Percentiles rank a stretch among this genome's conserved stretches.
phyloP scores from a whole-genome alignment of 2,329 filamentous ascomycete genomes.

The Amauroascus niger region DNA sequence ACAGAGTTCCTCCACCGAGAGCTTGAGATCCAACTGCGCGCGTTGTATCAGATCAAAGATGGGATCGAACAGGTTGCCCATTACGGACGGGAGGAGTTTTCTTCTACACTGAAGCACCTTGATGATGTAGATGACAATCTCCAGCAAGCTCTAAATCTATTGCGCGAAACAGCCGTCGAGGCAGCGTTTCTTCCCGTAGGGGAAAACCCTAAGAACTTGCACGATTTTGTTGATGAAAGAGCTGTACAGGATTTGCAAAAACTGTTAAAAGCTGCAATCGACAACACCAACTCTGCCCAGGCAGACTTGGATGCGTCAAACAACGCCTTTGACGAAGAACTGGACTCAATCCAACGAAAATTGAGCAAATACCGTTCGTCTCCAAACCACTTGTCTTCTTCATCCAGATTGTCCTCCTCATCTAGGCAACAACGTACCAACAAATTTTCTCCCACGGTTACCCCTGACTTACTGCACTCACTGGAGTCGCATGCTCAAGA shows the following conservation, averaged over 20 bases:
- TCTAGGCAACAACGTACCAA: constrained; percentile 25
- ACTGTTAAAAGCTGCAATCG: constrained; percentile 50
- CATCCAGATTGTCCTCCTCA: constrained; percentile 26
- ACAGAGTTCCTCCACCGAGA: constrained; percentile 57
- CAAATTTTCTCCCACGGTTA: constrained; percentile 31
- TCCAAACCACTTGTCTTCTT: constrained; percentile 22
- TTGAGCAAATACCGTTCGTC: constrained; percentile 38
- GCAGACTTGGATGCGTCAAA: constrained; percentile 46
- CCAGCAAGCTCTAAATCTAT: constrained; percentile 44
- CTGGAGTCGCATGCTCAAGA: constrained; percentile 67
- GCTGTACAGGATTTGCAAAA: constrained; percentile 50
- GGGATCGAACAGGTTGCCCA: constrained; percentile 38
- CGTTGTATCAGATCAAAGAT: constrained; percentile 36
- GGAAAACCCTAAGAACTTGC: constrained; percentile 46
- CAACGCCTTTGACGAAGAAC: constrained; percentile 62
- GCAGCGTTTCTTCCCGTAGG: constrained; percentile 43
- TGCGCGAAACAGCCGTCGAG: constrained; percentile 52
- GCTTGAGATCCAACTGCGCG: constrained; percentile 43
- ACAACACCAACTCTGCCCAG: constrained; percentile 52
- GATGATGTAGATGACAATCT: constrained; percentile 51
- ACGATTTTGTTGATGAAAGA: constrained; percentile 58
- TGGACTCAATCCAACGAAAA: constrained; percentile 54
- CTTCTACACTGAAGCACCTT: constrained; percentile 44
- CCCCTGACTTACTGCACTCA: constrained; percentile 48
- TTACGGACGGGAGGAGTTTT: constrained; percentile 37